Evolutionary conservation across 495 filamentous ascomycete genomes (phyloP).

Genomic region (Trichoderma reesei): DNA sequence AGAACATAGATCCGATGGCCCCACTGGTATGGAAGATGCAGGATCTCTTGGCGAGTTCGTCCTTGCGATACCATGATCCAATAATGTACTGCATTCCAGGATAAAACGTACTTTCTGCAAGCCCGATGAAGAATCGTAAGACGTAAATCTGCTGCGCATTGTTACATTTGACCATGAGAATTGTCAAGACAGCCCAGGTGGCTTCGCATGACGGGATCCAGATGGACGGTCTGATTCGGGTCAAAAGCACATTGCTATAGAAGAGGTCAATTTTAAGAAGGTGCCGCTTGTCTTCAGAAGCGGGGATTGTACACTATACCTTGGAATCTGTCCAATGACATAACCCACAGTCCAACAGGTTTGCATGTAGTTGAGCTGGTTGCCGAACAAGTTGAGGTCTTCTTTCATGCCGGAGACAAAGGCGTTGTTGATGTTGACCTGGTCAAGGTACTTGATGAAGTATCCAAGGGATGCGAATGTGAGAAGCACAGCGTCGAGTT

Average conservation of each 20-base stretch:
- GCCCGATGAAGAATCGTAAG: constrained; percentile 48
- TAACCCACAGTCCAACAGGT: constrained; percentile 55
- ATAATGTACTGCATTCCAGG: constrained; percentile 41
- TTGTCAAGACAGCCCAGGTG: constrained; percentile 45
- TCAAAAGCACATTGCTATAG: constrained; percentile 28
- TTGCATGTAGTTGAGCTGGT: constrained; percentile 41
- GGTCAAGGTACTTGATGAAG: constrained; percentile 36
- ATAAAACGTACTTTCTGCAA: constrained; percentile 37
- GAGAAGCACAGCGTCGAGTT: constrained; percentile 47
- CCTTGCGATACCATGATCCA: constrained; percentile 46
- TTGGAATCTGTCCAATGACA: constrained; percentile 52
- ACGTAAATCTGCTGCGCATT: constrained; percentile 43
- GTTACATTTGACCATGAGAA: constrained; percentile 37
- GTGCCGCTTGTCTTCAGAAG: too few species aligned
- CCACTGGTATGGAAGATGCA: constrained; percentile 53
- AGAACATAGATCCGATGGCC: constrained; percentile 45
- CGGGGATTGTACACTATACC: constrained; percentile 22
- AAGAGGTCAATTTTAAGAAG: neutral
- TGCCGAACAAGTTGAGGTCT: constrained; percentile 46
- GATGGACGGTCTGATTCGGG: constrained; percentile 43
- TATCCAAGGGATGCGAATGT: constrained; percentile 32
- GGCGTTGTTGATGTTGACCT: constrained; percentile 31
- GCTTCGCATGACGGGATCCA: constrained; percentile 51
- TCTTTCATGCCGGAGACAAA: constrained; percentile 51
- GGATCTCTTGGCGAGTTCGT: constrained; percentile 48